Evolutionary conservation across 257 asterid species (phyloP), one percentile per base, ranked within the genome.

Genomic region (Gentiana dahurica): DNA sequence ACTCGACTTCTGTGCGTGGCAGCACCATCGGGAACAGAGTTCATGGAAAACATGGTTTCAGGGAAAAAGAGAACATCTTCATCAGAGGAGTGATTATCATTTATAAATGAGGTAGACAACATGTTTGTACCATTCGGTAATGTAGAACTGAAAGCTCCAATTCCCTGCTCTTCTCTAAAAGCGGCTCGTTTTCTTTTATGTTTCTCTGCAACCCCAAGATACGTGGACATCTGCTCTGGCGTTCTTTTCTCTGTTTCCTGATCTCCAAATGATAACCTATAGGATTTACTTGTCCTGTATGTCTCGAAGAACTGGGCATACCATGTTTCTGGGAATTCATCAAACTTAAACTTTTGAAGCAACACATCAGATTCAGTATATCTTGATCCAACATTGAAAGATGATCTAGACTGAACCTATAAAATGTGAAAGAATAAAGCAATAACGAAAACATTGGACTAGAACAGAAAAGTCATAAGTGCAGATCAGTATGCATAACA

Each of bases 301-400:
- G 77, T 83, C 69, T 91, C 95, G 65, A 79, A 76, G 72, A 91
- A 91, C 70, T 81, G 94, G 68, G 59, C 58, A 66, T 91, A 85
- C 98, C 98, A 91, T 57, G 92, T 79, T 73, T 84, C 94, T 5
- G 98, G 96, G 50, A 88, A 81, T 55, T 83, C 95, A 35, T 86
- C 89, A 63, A 61, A 55, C 85, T 79, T 86, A 69, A 67, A 79
- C 63, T 82, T 77, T 69, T 78, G 85, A 32, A 87, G 51, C 68
- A 72, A 66, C 39, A 76, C 65, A 66, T 89, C 97, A 41, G 82
- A 61, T 57, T 81, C 95, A 57, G 57, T 68, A 68, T 68, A 81
- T 69, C 91, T 81, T 60, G 86, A 65, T 57, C 91, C 95, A 71
- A 57, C 71, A 53, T 78, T 76, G 69, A 70, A 55, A 61, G 76